Percentiles rank a stretch among this genome's conserved stretches.
Conservation (phyloP, 805 yeast genomes). For the Monosporozyma solicola region DNA sequence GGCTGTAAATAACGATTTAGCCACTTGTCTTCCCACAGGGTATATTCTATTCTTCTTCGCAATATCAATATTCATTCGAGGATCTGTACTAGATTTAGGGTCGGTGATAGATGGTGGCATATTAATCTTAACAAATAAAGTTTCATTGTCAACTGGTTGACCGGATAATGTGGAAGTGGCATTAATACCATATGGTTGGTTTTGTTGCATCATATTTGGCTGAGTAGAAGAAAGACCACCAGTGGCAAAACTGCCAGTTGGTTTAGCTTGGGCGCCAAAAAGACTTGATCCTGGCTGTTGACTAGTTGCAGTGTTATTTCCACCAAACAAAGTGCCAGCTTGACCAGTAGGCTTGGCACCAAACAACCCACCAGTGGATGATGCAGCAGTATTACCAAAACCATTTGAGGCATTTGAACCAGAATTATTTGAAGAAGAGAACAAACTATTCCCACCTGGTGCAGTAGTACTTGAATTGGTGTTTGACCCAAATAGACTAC, state of each 20-base stretch:
- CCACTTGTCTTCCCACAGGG: slow-evolving; percentile 55
- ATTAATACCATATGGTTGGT: slow-evolving; percentile 8
- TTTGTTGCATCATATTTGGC: slow-evolving; percentile 3
- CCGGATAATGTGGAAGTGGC: slow-evolving; percentile 11
- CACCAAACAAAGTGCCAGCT: slow-evolving; percentile 4
- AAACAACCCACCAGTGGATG: slow-evolving; percentile 13
- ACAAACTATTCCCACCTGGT: slow-evolving; percentile 6
- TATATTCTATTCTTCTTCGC: slow-evolving; percentile 46
- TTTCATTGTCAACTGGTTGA: slow-evolving; percentile 39
- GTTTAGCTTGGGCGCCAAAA: slow-evolving; percentile 28
- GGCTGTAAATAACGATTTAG: slow-evolving; percentile 45
- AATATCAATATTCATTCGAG: slow-evolving; percentile 40
- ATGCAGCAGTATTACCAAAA: slow-evolving; percentile 5
- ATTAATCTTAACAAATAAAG: slow-evolving; percentile 42
- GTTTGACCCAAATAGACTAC: slow-evolving; percentile 14
- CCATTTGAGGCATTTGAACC: slow-evolving; percentile 33
- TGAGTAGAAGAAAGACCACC: slow-evolving; percentile 38
- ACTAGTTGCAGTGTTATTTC: slow-evolving; percentile 4
- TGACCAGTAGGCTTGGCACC: slow-evolving; percentile 6
- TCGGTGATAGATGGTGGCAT: slow-evolving; percentile 32
- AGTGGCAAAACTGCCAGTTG: slow-evolving; percentile 18
- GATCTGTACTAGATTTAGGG: slow-evolving; percentile 27
- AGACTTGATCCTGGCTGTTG: slow-evolving; percentile 19
- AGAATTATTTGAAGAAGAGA: neutral
- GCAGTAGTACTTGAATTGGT: slow-evolving; percentile 1